Evolutionary conservation across 306 rosid genomes (phyloP).

Genomic region (Geum urbanum): DNA sequence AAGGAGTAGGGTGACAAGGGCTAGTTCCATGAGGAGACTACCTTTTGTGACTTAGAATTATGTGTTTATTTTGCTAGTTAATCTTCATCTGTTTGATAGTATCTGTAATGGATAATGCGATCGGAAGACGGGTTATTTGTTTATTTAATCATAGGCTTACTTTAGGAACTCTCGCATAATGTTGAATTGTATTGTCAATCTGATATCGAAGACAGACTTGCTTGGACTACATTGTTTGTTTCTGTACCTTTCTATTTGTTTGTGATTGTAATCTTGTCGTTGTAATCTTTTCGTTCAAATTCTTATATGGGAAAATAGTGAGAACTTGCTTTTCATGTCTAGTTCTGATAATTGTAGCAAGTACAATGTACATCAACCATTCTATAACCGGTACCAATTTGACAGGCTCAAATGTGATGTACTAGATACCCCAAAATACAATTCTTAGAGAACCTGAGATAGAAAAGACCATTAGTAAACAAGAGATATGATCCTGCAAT

Average conservation of each 20-base stretch:
- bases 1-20: constrained; percentile 43
- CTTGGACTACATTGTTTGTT: not conserved
- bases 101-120: constrained; percentile 28
- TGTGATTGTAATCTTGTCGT: no score
- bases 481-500: constrained; percentile 15
- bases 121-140: not conserved
- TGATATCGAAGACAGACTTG: not conserved
- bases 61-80: constrained; percentile 27
- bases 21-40: constrained; percentile 19
- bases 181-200: not conserved
- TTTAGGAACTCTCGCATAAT: constrained; percentile 1
- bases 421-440: no score
- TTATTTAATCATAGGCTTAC: constrained; percentile 5
- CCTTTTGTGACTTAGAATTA: constrained; percentile 21
- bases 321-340: no score
- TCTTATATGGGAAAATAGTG: no score
- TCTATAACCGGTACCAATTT: no score
- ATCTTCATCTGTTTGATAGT: constrained; percentile 23
- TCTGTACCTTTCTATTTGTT: not conserved
- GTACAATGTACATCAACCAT: no score
- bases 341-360: no score
- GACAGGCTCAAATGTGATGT: no score
- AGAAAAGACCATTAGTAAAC: not conserved
- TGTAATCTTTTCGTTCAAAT: no score
- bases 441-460: not conserved